phyloP scores from a whole-genome alignment of 2,329 filamentous ascomycete genomes.

The Botrytis cinerea region DNA sequence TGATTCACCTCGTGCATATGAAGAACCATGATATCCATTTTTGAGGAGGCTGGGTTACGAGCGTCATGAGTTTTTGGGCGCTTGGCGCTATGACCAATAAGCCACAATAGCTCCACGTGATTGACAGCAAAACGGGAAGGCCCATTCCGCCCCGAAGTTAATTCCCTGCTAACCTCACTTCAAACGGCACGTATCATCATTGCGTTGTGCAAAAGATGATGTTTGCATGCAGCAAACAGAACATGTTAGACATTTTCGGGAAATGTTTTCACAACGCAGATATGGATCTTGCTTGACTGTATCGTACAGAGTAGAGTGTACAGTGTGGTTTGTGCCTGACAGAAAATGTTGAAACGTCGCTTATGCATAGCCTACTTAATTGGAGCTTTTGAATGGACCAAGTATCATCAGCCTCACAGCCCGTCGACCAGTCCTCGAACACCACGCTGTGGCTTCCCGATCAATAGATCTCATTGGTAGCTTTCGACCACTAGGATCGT shows the following conservation, averaged over 20 bases:
- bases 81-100: slow-evolving; percentile 4
- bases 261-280: slow-evolving; percentile 9
- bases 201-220: slow-evolving; percentile 18
- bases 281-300: background rate
- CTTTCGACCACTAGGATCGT: background rate
- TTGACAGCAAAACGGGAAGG: slow-evolving; percentile 10
- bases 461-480: background rate
- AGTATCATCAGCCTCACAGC: slow-evolving; percentile 13
- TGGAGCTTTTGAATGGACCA: slow-evolving; percentile 12
- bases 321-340: background rate
- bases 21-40: slow-evolving; percentile 1
- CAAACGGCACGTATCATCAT: slow-evolving; percentile 9
- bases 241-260: background rate
- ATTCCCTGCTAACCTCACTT: slow-evolving; percentile 1
- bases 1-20: slow-evolving; percentile 19
- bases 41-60: slow-evolving; percentile 25
- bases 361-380: slow-evolving; percentile 16
- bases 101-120: background rate
- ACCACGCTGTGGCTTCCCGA: slow-evolving; percentile 16
- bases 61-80: background rate
- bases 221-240: background rate
- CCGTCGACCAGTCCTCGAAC: slow-evolving; percentile 4
- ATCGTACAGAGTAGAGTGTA: background rate
- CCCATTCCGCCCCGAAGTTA: background rate
- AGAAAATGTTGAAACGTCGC: slow-evolving; percentile 10